phyloP scores from a whole-genome alignment of 148 eudicot species.

The Fagopyrum esculentum region DNA sequence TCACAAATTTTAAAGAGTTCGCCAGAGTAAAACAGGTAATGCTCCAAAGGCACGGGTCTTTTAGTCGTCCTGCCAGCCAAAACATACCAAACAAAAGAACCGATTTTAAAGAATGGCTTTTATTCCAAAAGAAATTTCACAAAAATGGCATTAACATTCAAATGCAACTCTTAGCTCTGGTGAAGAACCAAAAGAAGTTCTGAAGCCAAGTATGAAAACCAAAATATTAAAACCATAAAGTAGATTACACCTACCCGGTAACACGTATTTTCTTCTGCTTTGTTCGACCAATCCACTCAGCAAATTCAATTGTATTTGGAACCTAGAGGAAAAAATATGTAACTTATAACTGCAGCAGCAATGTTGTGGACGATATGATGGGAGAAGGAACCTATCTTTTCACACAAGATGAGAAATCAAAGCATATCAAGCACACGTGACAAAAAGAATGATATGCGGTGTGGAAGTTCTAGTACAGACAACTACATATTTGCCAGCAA shows the following conservation, averaged over 20 bases:
- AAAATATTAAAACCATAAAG: background rate
- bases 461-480: background rate
- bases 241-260: conserved; percentile 58
- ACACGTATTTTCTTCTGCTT: conserved; percentile 89
- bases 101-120: background rate
- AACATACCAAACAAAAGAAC: background rate
- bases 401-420: conserved; percentile 5
- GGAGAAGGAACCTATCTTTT: background rate
- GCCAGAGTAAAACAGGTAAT: conserved; percentile 83
- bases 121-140: background rate
- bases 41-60: conserved; percentile 99
- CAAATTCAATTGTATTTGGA: conserved; percentile 93
- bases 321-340: conserved; percentile 40
- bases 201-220: conserved; percentile 8
- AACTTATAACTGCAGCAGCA: background rate
- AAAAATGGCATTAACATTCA: background rate
- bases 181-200: conserved; percentile 7
- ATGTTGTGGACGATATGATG: background rate
- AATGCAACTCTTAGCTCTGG: background rate
- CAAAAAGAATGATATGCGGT: background rate
- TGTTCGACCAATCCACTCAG: conserved; percentile 98
- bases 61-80: conserved; percentile 69
- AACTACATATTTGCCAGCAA: conserved; percentile 7
- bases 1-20: conserved; percentile 90
- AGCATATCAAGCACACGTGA: background rate